Conservation (phyloP, 306 rosid genomes). For the Cucurbita pepo region DNA sequence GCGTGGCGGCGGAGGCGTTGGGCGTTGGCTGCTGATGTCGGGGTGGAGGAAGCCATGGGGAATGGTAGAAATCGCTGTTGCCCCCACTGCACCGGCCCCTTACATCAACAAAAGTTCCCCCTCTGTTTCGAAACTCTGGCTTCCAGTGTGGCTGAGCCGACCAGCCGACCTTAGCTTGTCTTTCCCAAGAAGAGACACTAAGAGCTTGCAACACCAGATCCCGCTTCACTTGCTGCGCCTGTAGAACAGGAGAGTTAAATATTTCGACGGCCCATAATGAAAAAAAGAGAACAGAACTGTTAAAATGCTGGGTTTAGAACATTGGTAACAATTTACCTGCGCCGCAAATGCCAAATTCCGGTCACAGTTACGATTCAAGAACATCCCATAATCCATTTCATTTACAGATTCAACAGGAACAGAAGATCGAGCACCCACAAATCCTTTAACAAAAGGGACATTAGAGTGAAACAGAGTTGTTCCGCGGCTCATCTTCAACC, state of each 20-base stretch:
- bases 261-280: neutral
- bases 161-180: constrained; percentile 22
- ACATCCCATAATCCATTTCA: constrained; percentile 6
- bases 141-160: constrained; percentile 24
- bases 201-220: constrained; percentile 21
- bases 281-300: neutral
- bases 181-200: constrained; percentile 25
- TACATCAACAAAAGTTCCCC: constrained; percentile 11
- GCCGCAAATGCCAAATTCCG: constrained; percentile 10
- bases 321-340: constrained; percentile 7
- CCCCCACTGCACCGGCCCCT: constrained; percentile 13
- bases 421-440: constrained; percentile 9
- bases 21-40: constrained; percentile 18
- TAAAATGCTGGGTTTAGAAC: neutral
- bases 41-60: constrained; percentile 25
- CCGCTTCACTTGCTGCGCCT: constrained; percentile 19
- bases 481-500: constrained; percentile 24
- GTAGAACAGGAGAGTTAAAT: neutral
- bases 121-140: constrained; percentile 27
- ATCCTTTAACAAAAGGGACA: constrained; percentile 13
- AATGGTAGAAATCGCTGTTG: constrained; percentile 9
- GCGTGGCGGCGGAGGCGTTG: constrained; percentile 11
- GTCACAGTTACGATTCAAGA: constrained; percentile 9
- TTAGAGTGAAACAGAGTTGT: neutral
- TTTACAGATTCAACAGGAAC: neutral